These are phyloP conservation scores for Fraxinus anomala DNA, from an alignment of 257 asterid genomes.

Conservation along the genomic window DNA sequence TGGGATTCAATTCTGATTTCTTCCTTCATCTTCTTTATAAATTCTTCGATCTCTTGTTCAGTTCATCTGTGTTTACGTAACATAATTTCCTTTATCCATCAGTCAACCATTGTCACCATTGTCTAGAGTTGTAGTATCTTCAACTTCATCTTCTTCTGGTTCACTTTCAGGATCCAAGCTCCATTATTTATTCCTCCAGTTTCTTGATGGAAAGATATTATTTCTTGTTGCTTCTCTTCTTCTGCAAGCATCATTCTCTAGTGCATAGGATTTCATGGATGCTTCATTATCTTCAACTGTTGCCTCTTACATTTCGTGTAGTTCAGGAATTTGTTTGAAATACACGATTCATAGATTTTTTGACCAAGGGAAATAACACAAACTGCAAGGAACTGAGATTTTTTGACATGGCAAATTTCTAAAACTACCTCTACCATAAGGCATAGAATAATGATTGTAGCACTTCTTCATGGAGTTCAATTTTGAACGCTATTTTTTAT, in stretches of 20 bases:
- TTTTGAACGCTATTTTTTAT: too few relatives aligned
- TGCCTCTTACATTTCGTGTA: conserved; percentile 21
- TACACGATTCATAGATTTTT: not conserved
- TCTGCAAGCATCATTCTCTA: conserved; percentile 4
- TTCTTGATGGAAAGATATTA: not conserved
- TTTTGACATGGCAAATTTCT: too few relatives aligned
- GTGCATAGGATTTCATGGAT: conserved; percentile 1
- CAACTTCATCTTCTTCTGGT: not conserved
- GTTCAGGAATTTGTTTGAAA: conserved; percentile 20
- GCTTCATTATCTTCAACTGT: conserved; percentile 22
- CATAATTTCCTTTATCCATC: conserved; percentile 22
- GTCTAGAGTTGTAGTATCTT: not conserved
- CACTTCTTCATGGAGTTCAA: not conserved
- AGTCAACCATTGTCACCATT: conserved; percentile 7
- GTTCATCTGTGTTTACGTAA: conserved; percentile 34
- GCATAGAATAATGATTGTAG: too few relatives aligned
- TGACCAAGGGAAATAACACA: too few relatives aligned
- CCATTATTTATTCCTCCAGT: conserved; percentile 17
- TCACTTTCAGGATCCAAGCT: conserved; percentile 10
- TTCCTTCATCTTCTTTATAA: conserved; percentile 45
- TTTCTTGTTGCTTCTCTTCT: conserved; percentile 13
- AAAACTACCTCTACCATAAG: too few relatives aligned
- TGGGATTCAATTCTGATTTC: conserved; percentile 37
- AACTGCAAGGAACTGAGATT: too few relatives aligned
- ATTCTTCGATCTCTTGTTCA: conserved; percentile 39